Conservation (phyloP, 2,329 filamentous ascomycete genomes). For the Fusarium albidum region DNA sequence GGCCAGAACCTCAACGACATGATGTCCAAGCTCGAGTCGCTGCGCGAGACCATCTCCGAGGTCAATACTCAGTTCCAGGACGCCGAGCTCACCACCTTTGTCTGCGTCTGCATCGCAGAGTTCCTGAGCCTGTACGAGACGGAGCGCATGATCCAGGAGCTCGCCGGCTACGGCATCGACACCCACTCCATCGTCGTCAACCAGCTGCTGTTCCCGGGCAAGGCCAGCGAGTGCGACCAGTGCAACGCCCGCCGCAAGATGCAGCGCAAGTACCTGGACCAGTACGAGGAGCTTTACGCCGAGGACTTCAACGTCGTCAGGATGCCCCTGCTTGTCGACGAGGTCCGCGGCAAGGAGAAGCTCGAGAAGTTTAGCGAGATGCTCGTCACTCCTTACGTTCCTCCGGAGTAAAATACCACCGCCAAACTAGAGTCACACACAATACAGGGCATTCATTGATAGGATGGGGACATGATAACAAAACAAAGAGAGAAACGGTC, state of each 20-base stretch:
- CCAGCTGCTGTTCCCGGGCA: conserved; percentile 91
- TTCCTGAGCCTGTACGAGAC: conserved; percentile 98
- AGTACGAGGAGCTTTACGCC: conserved; percentile 98
- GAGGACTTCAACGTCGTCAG: conserved; percentile 96
- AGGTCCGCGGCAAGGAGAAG: conserved; percentile 94
- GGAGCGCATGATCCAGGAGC: conserved; percentile 99
- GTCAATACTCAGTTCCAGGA: conserved; percentile 99
- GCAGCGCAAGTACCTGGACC: conserved; percentile 99
- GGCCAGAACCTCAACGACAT: conserved; percentile 94
- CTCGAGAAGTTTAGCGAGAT: conserved; percentile 90
- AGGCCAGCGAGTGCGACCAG: conserved; percentile 88
- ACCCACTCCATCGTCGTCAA: conserved; percentile 98
- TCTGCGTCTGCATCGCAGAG: conserved; percentile 98
- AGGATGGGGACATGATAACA: conserved; percentile 22
- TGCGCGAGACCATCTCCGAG: conserved; percentile 92
- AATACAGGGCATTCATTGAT: conserved; percentile 5
- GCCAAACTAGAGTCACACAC: conserved; percentile 5
- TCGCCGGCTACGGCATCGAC: conserved; percentile 92
- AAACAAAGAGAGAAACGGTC: conserved; percentile 8
- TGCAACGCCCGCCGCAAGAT: conserved; percentile 95
- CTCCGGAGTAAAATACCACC: conserved; percentile 58
- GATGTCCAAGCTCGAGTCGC: conserved; percentile 91
- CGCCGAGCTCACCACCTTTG: conserved; percentile 92
- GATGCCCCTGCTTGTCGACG: conserved; percentile 95
- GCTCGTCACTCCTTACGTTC: conserved; percentile 78